Evolutionary conservation across 2,329 filamentous ascomycete species (phyloP).

Genomic region (Sordariomycetes sp.): DNA sequence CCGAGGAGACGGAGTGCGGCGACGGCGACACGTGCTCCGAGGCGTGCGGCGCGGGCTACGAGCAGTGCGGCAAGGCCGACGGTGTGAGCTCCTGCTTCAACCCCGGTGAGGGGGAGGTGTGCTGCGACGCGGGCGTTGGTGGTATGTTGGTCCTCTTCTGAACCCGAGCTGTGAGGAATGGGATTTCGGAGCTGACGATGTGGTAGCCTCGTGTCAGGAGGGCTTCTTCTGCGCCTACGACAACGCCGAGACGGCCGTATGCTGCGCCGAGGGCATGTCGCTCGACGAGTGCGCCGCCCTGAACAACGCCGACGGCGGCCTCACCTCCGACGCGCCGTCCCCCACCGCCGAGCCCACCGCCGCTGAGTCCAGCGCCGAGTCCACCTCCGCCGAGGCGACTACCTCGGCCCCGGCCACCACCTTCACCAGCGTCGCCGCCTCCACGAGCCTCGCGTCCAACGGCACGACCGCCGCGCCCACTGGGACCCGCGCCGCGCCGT

Average conservation of each 20-base stretch:
- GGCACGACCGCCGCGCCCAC: no score
- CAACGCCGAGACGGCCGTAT: slow-evolving; percentile 35
- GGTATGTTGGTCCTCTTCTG: slow-evolving; percentile 25
- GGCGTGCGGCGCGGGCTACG: slow-evolving; percentile 37
- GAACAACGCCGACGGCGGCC: slow-evolving; percentile 26
- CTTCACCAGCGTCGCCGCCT: no score
- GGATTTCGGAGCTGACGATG: not conserved
- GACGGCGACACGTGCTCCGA: slow-evolving; percentile 37
- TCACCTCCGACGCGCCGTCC: slow-evolving; percentile 15
- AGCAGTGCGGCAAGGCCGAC: slow-evolving; percentile 34
- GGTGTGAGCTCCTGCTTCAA: slow-evolving; percentile 45
- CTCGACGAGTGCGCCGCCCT: slow-evolving; percentile 39
- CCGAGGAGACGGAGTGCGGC: slow-evolving; percentile 31
- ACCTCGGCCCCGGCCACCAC: no score
- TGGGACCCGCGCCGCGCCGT: no score
- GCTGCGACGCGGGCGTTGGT: slow-evolving; percentile 40
- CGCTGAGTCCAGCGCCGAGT: not conserved
- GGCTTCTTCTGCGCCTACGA: slow-evolving; percentile 52
- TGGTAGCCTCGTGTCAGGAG: slow-evolving; percentile 41
- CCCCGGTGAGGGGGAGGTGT: slow-evolving; percentile 32
- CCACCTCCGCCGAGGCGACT: not conserved
- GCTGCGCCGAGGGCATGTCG: slow-evolving; percentile 43
- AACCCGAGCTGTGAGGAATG: no score
- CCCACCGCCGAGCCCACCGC: not conserved
- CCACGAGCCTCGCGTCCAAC: no score